Evolutionary conservation across 2,329 filamentous ascomycete species (phyloP).

Genomic region (Pestalotiopsis fici): DNA sequence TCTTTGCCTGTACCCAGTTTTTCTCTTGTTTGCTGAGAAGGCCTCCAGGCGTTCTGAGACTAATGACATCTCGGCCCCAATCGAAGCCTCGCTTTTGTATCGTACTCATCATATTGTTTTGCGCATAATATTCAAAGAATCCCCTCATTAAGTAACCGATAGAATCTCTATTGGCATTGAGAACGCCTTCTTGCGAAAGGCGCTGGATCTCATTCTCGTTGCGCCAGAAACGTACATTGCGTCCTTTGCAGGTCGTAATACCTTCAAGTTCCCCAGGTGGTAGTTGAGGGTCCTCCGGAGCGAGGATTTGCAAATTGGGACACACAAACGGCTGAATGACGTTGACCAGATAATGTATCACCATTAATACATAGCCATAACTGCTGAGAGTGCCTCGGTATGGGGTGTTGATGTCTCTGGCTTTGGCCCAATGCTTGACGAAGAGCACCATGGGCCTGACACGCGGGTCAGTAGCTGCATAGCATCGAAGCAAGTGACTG

Average conservation of each 20-base stretch:
- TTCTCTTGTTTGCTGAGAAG: slow-evolving; percentile 75
- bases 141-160: slow-evolving; percentile 73
- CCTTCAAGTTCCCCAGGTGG: slow-evolving; percentile 39
- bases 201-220: slow-evolving; percentile 69
- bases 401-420: slow-evolving; percentile 80
- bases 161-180: slow-evolving; percentile 70
- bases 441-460: slow-evolving; percentile 81
- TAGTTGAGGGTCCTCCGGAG: slow-evolving; percentile 37
- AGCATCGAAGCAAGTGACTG: slow-evolving; percentile 79
- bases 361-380: slow-evolving; percentile 91
- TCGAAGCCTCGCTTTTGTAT: slow-evolving; percentile 64
- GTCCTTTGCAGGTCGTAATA: slow-evolving; percentile 58
- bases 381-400: slow-evolving; percentile 86
- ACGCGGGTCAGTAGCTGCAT: slow-evolving; percentile 75
- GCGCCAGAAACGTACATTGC: slow-evolving; percentile 76
- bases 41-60: slow-evolving; percentile 71
- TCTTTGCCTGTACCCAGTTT: slow-evolving; percentile 84
- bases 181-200: slow-evolving; percentile 56
- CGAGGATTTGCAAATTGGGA: slow-evolving; percentile 74
- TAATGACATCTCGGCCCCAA: slow-evolving; percentile 80
- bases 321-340: slow-evolving; percentile 78
- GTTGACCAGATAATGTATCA: slow-evolving; percentile 87
- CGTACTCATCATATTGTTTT: slow-evolving; percentile 54
- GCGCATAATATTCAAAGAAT: slow-evolving; percentile 87
- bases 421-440: slow-evolving; percentile 88